These are phyloP conservation scores for Byssochlamys sp. DNA, from an alignment of 2,329 filamentous ascomycete species.

Conservation along the genomic window DNA sequence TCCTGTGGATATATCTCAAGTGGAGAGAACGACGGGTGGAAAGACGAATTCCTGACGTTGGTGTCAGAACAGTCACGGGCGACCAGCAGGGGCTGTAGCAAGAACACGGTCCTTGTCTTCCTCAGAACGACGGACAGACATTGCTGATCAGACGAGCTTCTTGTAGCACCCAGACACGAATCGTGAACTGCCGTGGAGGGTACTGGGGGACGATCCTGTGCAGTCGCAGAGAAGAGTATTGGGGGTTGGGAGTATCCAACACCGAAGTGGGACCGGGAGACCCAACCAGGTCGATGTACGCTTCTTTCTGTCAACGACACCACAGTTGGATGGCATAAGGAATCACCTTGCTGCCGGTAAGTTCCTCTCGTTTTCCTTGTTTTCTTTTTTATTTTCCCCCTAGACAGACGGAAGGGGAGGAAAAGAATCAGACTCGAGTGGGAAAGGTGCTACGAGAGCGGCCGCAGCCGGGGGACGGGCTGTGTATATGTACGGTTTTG, in stretches of 20 bases:
- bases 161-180: background rate
- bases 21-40: background rate
- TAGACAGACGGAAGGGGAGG: background rate
- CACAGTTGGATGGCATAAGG: background rate
- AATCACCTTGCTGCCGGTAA: background rate
- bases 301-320: background rate
- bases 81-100: background rate
- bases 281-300: background rate
- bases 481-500: slow-evolving; percentile 1
- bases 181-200: background rate
- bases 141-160: background rate
- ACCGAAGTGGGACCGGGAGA: background rate
- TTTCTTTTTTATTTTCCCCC: background rate
- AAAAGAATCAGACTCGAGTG: background rate
- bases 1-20: background rate
- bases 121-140: background rate
- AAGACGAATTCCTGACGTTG: background rate
- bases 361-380: no score
- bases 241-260: background rate
- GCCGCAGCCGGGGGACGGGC: background rate
- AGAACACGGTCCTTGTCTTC: background rate
- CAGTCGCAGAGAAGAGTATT: background rate
- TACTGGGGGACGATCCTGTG: background rate
- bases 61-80: background rate
- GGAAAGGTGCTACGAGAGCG: background rate